Evolutionary conservation across 2,329 filamentous ascomycete species (phyloP), one percentile per base, ranked within the genome.

Genomic region (Beauveria varroae): DNA sequence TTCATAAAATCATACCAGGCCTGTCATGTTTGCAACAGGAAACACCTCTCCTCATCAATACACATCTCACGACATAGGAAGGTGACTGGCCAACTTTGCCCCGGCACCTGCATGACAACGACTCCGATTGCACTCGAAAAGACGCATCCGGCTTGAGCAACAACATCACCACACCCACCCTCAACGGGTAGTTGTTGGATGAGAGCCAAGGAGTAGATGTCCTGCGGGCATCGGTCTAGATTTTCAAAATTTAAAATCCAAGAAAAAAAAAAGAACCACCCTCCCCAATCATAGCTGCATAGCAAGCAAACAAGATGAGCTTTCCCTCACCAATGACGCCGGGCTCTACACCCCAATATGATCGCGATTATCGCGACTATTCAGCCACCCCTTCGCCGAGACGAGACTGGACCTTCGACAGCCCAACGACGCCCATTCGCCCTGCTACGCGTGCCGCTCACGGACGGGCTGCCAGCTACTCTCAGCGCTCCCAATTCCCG

Each of bases 61-160:
- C 79, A 79, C 79, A 72, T 79, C 80, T 81, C 80, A 83, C 77
- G 78, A 81, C 78, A 83, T 81, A 82, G 79, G 80, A 78, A 82
- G 82, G 81, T 84, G 82, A 84, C 81, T 74, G 76, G 76, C 72
- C 71, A 77, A 74, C 74, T 26, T 47, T 37, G 44, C 55, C 43
- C 26, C 30, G 16, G 72, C 73, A 75, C 73, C 78, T 77, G 77
- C 74, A 76, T 72, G 73, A 73, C 75, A 77, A 76, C 78, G 71
- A 76, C 68, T 68, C 64, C 24, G 43, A n/a, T 51, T 41, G 49
- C 50, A 58, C 51, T 54, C 37, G 57, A 61, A 62, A 65, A 61
- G 63, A 64, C 47, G 54, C 60, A 65, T 57, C 40, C 58, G 58
- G 51, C 58, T 60, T 60, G 58, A 60, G 54, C 37, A 18, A 51